These are phyloP conservation scores for Astrocystis sublimbata DNA, from an alignment of 495 filamentous ascomycete genomes.

Conservation along the genomic window DNA sequence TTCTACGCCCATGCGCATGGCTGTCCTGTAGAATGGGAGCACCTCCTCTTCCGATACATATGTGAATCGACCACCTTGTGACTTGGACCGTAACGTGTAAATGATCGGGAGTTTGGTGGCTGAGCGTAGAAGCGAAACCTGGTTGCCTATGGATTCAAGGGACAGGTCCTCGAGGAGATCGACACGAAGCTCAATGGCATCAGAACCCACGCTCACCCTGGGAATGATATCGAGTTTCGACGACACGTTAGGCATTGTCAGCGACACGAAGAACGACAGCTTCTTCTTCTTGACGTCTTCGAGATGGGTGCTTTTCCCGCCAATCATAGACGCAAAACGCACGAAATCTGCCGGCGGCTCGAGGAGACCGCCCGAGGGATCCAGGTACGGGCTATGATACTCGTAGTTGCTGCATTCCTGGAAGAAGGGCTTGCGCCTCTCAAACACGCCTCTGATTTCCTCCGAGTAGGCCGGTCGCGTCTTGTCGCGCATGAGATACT, in stretches of 20 bases:
- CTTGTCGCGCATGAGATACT: conserved; percentile 86
- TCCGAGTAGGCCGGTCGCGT: conserved; percentile 91
- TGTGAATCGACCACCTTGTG: conserved; percentile 87
- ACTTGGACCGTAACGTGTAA: conserved; percentile 84
- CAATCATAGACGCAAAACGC: conserved; percentile 73
- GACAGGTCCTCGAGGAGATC: conserved; percentile 81
- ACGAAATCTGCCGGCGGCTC: conserved; percentile 75
- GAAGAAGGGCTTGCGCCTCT: conserved; percentile 89
- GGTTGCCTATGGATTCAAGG: conserved; percentile 74
- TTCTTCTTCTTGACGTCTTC: conserved; percentile 66
- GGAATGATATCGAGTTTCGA: conserved; percentile 63
- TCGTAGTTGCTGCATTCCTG: conserved; percentile 93
- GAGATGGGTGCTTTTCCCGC: conserved; percentile 66
- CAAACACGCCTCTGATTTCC: conserved; percentile 89
- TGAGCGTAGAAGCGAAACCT: conserved; percentile 77
- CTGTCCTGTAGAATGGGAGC: conserved; percentile 71
- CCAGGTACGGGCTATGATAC: conserved; percentile 75
- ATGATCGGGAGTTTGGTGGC: conserved; percentile 81
- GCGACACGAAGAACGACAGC: conserved; percentile 87
- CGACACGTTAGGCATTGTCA: conserved; percentile 77
- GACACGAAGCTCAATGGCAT: conserved; percentile 93
- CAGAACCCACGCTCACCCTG: conserved; percentile 77
- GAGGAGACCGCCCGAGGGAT: conserved; percentile 56
- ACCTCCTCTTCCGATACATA: conserved; percentile 71
- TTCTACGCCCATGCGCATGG: conserved; percentile 80